Conservation (phyloP, 805 yeast genomes). For the Schwanniomyces pseudopolymorphus region DNA sequence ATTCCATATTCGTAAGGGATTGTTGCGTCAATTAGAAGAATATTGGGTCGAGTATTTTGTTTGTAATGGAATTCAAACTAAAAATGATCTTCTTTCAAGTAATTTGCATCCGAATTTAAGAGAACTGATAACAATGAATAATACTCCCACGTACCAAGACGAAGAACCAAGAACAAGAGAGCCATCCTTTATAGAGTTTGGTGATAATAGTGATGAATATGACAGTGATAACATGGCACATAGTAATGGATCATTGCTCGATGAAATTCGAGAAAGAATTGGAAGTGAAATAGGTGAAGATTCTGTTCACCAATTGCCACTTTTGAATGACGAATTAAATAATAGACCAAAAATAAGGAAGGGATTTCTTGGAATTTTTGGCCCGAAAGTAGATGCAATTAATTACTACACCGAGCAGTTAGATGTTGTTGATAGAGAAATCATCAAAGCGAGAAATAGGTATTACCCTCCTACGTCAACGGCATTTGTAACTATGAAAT, state of each 20-base stretch:
- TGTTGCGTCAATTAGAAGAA: conserved; percentile 61
- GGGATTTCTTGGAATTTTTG: conserved; percentile 64
- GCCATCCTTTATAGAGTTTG: neutral
- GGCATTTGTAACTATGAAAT: conserved; percentile 92
- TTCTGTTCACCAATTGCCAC: conserved; percentile 17
- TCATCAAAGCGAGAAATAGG: conserved; percentile 58
- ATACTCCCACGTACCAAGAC: conserved; percentile 9
- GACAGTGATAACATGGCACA: conserved; percentile 1
- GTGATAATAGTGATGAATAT: neutral
- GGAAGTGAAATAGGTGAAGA: conserved; percentile 12
- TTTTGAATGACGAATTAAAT: conserved; percentile 24
- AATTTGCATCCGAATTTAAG: conserved; percentile 27
- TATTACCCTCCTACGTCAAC: conserved; percentile 83
- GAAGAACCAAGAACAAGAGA: conserved; percentile 9
- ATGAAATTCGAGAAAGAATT: conserved; percentile 25
- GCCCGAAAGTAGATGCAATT: conserved; percentile 77
- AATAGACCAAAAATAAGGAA: conserved; percentile 61
- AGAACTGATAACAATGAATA: conserved; percentile 23
- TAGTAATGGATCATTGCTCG: conserved; percentile 18
- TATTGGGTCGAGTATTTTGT: conserved; percentile 70
- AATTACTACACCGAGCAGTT: conserved; percentile 70
- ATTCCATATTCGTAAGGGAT: conserved; percentile 54
- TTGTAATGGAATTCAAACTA: conserved; percentile 26
- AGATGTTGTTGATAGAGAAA: conserved; percentile 68
- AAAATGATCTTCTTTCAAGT: conserved; percentile 26